Percentiles rank a stretch among this genome's conserved stretches.
Conservation (phyloP, 108 stramenopile species). For the Nitzschia sp. region DNA sequence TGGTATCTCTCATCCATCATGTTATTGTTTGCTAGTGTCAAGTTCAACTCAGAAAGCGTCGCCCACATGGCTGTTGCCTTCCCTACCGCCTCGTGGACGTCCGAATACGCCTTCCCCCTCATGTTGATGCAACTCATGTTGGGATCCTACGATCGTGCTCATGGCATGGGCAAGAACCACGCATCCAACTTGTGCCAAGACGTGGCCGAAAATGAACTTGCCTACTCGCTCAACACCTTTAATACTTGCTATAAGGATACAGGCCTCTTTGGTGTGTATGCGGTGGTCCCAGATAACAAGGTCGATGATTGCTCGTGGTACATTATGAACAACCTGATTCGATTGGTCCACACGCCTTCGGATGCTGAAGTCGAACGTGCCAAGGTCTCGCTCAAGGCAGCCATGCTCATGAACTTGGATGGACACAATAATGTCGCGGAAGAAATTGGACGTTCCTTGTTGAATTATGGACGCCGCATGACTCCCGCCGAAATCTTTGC, state of each 20-base stretch:
- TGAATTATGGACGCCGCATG: constrained; percentile 98
- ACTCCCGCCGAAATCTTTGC: constrained; percentile 97
- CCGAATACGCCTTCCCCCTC: constrained; percentile 96
- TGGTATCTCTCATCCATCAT: background rate
- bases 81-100: constrained; percentile 96
- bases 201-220: constrained; percentile 87
- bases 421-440: constrained; percentile 95
- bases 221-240: constrained; percentile 93
- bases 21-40: constrained; percentile 43
- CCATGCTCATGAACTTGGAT: constrained; percentile 97
- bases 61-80: constrained; percentile 97
- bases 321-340: constrained; percentile 89
- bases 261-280: constrained; percentile 98
- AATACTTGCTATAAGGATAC: constrained; percentile 99
- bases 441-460: constrained; percentile 98
- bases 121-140: constrained; percentile 98
- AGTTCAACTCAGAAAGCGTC: constrained; percentile 89
- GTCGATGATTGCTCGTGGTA: constrained; percentile 87
- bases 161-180: constrained; percentile 85
- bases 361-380: constrained; percentile 96
- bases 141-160: constrained; percentile 93
- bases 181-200: constrained; percentile 91
- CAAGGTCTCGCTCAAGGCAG: constrained; percentile 96
- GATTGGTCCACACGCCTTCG: constrained; percentile 83
- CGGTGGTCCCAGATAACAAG: constrained; percentile 91